phyloP scores from a whole-genome alignment of 805 yeast species.

The Tetrapisispora namnaoensis region DNA sequence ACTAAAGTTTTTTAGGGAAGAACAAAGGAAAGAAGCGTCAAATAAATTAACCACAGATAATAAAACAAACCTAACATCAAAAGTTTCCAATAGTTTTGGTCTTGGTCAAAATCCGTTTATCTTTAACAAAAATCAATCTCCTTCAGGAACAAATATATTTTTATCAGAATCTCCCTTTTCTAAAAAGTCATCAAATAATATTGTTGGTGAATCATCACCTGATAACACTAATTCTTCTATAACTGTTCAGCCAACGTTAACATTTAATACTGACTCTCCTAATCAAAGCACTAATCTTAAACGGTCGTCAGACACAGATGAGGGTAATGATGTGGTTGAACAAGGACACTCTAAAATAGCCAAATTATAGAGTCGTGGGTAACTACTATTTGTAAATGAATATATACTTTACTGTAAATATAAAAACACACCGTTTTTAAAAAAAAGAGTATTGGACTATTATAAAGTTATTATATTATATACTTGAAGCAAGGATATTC shows the following conservation, averaged over 20 bases:
- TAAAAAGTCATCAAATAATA: background rate
- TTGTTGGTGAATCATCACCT: background rate
- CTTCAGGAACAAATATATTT: background rate
- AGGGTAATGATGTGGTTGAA: background rate
- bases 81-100: background rate
- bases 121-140: background rate
- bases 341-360: background rate
- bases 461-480: background rate
- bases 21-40: slow-evolving; percentile 13
- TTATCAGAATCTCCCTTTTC: background rate
- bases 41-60: background rate
- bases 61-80: background rate
- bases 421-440: background rate
- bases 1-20: slow-evolving; percentile 11
- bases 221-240: background rate
- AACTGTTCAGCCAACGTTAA: slow-evolving; percentile 1
- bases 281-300: slow-evolving; percentile 6
- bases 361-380: background rate
- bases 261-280: slow-evolving; percentile 1
- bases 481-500: background rate
- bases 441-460: background rate
- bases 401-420: background rate
- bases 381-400: background rate
- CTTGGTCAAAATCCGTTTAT: background rate
- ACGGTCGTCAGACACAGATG: slow-evolving; percentile 8